A percentile compares a stretch with the other conserved stretches of the same genome.
Conservation (phyloP, 208 protist genomes). For the Leishmania turanica region DNA sequence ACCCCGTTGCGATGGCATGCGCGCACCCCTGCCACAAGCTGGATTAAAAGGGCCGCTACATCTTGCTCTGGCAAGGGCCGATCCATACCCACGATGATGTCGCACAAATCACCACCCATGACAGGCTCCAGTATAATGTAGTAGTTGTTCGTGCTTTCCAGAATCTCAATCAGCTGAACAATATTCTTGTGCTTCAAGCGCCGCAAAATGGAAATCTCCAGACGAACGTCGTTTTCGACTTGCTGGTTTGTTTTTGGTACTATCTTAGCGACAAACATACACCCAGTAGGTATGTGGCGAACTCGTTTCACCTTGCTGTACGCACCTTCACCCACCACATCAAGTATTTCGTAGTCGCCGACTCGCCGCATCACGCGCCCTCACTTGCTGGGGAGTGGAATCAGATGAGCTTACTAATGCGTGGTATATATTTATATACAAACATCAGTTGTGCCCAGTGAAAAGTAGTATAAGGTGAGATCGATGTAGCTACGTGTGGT, state of each 20-base stretch:
- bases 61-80: slow-evolving; percentile 59
- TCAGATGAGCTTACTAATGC: neutral
- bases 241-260: slow-evolving; percentile 69
- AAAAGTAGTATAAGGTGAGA: neutral
- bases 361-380: slow-evolving; percentile 54
- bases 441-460: neutral
- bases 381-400: neutral
- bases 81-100: slow-evolving; percentile 64
- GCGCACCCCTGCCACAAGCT: slow-evolving; percentile 72
- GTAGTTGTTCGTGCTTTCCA: slow-evolving; percentile 85
- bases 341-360: slow-evolving; percentile 86
- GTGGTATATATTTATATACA: slow-evolving; percentile 1
- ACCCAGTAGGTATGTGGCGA: slow-evolving; percentile 65
- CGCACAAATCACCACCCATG: slow-evolving; percentile 84
- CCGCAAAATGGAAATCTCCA: slow-evolving; percentile 85
- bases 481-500: neutral
- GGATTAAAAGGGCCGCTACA: slow-evolving; percentile 69
- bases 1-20: slow-evolving; percentile 84
- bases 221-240: slow-evolving; percentile 71
- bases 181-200: slow-evolving; percentile 84
- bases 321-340: slow-evolving; percentile 73
- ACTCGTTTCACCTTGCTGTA: slow-evolving; percentile 88
- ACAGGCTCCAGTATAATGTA: slow-evolving; percentile 91
- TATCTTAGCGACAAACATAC: slow-evolving; percentile 83
- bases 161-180: slow-evolving; percentile 84